Percentiles rank a stretch among this genome's conserved stretches.
Conservation (phyloP, 371 early-diverging fungal species). For the Saksenaea oblongispora region DNA sequence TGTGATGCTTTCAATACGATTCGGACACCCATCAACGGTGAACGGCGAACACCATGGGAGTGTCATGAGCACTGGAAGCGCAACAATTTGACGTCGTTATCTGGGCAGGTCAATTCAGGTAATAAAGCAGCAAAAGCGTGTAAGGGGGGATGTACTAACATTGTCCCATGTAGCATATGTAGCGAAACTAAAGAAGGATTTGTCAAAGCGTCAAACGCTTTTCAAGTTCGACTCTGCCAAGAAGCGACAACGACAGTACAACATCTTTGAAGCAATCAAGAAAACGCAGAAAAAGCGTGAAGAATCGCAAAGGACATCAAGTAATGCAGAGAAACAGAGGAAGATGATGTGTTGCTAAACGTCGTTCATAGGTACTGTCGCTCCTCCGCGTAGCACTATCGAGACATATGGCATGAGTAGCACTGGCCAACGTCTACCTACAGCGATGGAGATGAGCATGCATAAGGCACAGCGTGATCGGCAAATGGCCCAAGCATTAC, state of each 20-base stretch:
- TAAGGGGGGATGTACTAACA: constrained; percentile 23
- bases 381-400: constrained; percentile 46
- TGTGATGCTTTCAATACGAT: constrained; percentile 60
- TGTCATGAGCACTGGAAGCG: constrained; percentile 60
- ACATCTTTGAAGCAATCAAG: constrained; percentile 52
- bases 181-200: constrained; percentile 27
- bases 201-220: constrained; percentile 27
- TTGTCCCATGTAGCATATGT: constrained; percentile 22
- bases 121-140: constrained; percentile 11
- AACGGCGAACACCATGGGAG: constrained; percentile 69
- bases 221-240: constrained; percentile 44
- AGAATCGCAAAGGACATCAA: constrained; percentile 37
- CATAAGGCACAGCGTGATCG: constrained; percentile 76
- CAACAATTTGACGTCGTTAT: constrained; percentile 40
- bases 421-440: constrained; percentile 54
- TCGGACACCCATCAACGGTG: constrained; percentile 53
- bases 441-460: constrained; percentile 73
- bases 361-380: constrained; percentile 13
- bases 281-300: constrained; percentile 52
- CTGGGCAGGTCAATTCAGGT: constrained; percentile 55
- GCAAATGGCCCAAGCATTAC: constrained; percentile 64
- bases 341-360: neutral
- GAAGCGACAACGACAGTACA: constrained; percentile 38
- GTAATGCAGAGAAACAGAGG: neutral
- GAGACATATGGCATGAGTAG: constrained; percentile 47